Conservation (phyloP, 2,329 filamentous ascomycete genomes). For the Onygenales sp. region DNA sequence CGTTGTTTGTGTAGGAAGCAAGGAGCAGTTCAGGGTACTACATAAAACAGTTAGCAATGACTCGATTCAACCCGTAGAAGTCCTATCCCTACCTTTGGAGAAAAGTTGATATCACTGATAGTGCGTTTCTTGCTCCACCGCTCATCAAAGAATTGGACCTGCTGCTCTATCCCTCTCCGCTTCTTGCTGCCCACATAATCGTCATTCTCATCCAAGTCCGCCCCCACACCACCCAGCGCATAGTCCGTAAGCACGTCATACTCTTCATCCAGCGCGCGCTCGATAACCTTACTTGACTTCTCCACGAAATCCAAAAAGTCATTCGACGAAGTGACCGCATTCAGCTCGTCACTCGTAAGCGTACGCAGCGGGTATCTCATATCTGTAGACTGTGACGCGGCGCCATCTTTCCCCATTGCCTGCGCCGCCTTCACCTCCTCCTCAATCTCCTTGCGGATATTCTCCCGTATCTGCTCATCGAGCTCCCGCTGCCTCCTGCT, state of each 20-base stretch:
- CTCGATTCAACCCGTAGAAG: too few relatives aligned
- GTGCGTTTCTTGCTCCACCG: slow-evolving; percentile 96
- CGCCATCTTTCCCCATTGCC: slow-evolving; percentile 25
- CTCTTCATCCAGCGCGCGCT: slow-evolving; percentile 86
- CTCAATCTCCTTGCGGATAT: slow-evolving; percentile 80
- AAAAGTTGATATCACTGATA: slow-evolving; percentile 93
- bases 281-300: slow-evolving; percentile 91
- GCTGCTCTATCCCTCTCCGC: slow-evolving; percentile 54
- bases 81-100: slow-evolving; percentile 57
- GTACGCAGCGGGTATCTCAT: slow-evolving; percentile 66
- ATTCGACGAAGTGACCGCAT: slow-evolving; percentile 80
- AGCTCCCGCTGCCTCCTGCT: slow-evolving; percentile 71
- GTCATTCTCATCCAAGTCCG: slow-evolving; percentile 70
- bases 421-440: slow-evolving; percentile 74
- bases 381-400: slow-evolving; percentile 34
- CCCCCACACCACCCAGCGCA: slow-evolving; percentile 63
- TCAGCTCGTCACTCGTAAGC: slow-evolving; percentile 74
- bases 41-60: neutral
- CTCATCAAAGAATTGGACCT: slow-evolving; percentile 89
- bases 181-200: slow-evolving; percentile 36
- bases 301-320: slow-evolving; percentile 96
- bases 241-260: slow-evolving; percentile 97
- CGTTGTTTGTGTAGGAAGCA: slow-evolving; percentile 95
- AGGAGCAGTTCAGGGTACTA: slow-evolving; percentile 82
- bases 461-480: slow-evolving; percentile 81